Percentiles rank a stretch among this genome's conserved stretches.
Evolutionary conservation across 495 filamentous ascomycete genomes (phyloP).

Genomic region (Annulohypoxylon nitens): DNA sequence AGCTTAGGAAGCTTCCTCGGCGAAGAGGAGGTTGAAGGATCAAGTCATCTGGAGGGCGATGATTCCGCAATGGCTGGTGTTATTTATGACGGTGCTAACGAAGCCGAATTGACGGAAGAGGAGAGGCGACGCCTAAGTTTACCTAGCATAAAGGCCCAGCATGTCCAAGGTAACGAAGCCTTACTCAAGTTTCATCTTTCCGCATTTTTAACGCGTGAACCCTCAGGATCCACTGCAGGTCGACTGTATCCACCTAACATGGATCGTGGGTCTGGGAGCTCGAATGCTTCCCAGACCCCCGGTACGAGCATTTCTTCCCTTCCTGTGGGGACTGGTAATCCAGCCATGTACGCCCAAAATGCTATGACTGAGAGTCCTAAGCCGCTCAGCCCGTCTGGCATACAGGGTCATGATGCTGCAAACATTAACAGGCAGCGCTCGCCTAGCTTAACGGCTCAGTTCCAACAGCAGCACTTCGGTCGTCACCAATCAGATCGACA

Average conservation of each 20-base stretch:
- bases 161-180: slow-evolving; percentile 64
- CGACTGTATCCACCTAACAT: slow-evolving; percentile 73
- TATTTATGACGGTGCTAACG: slow-evolving; percentile 74
- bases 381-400: slow-evolving; percentile 81
- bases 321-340: slow-evolving; percentile 60
- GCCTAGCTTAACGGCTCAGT: slow-evolving; percentile 75
- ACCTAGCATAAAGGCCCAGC: slow-evolving; percentile 80
- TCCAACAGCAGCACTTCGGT: slow-evolving; percentile 72
- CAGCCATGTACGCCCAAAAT: slow-evolving; percentile 76
- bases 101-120: slow-evolving; percentile 64
- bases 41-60: slow-evolving; percentile 67
- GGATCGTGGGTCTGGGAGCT: slow-evolving; percentile 65
- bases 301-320: slow-evolving; percentile 63
- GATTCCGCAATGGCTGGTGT: slow-evolving; percentile 85
- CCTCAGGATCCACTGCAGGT: slow-evolving; percentile 68
- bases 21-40: slow-evolving; percentile 77
- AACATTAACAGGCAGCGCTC: slow-evolving; percentile 72
- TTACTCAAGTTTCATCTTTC: slow-evolving; percentile 50
- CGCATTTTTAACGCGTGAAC: slow-evolving; percentile 41
- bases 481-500: slow-evolving; percentile 63
- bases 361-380: slow-evolving; percentile 89
- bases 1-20: slow-evolving; percentile 88
- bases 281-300: slow-evolving; percentile 67
- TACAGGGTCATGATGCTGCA: slow-evolving; percentile 67
- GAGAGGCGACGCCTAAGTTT: slow-evolving; percentile 66